A percentile compares a stretch with the other conserved stretches of the same genome.
Conservation (phyloP, 2,329 filamentous ascomycete genomes). For the Sphaerulina musiva region DNA sequence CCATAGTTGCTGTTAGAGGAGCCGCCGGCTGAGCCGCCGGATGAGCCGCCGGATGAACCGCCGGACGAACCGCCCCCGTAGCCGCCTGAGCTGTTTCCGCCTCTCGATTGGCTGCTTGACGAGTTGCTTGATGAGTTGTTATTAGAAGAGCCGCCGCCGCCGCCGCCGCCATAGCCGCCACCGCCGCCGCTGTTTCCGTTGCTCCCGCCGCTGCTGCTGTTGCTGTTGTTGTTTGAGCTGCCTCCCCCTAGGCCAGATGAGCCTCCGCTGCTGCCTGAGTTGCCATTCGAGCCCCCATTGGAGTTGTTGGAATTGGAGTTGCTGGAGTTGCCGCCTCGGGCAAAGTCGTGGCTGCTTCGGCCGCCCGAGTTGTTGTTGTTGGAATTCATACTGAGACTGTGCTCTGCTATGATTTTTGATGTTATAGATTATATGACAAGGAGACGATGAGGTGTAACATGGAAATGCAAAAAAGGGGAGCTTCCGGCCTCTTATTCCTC, state of each 20-base stretch:
- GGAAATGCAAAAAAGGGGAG: neutral
- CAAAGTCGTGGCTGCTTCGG: conserved; percentile 10
- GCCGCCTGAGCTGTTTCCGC: conserved; percentile 1
- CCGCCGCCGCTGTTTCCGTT: neutral
- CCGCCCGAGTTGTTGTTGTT: conserved; percentile 8
- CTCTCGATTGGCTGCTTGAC: neutral
- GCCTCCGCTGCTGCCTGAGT: neutral
- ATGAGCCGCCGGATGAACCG: conserved; percentile 2
- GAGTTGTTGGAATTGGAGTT: conserved; percentile 5
- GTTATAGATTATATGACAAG: neutral
- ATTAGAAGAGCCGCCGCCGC: conserved; percentile 1
- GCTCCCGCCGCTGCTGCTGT: neutral
- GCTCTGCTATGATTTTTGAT: neutral
- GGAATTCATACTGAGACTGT: conserved; percentile 2
- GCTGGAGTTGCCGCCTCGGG: conserved; percentile 8
- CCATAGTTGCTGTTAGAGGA: neutral
- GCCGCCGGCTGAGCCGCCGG: conserved; percentile 4
- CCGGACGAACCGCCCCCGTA: conserved; percentile 4
- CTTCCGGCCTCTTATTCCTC: neutral
- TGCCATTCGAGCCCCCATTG: neutral
- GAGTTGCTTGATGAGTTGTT: neutral
- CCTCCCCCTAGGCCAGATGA: neutral
- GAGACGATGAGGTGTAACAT: conserved; percentile 1
- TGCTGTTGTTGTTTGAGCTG: conserved; percentile 3
- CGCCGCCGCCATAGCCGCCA: conserved; percentile 1